Evolutionary conservation across 768 basidiomycete species (phyloP).

Genomic region (Steccherinum ochraceum): DNA sequence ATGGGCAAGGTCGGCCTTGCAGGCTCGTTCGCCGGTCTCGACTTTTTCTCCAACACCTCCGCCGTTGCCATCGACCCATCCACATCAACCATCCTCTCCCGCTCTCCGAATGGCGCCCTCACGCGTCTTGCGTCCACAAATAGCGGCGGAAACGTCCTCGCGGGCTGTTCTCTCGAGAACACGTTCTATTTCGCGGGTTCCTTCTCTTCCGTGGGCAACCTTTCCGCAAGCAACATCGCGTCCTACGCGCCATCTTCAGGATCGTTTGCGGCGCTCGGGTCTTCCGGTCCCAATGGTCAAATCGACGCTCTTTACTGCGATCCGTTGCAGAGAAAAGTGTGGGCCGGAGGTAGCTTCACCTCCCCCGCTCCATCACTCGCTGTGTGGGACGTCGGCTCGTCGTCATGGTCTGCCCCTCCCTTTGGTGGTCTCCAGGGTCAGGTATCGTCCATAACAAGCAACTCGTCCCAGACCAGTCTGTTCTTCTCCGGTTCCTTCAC

Average conservation of each 20-base stretch:
- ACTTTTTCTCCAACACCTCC: slow-evolving; percentile 57
- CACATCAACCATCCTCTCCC: slow-evolving; percentile 65
- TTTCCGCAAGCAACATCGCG: slow-evolving; percentile 63
- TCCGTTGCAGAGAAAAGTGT: slow-evolving; percentile 51
- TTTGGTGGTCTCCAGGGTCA: slow-evolving; percentile 78
- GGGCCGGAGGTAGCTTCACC: slow-evolving; percentile 75
- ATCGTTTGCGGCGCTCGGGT: slow-evolving; percentile 56
- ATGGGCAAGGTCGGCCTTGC: slow-evolving; percentile 91
- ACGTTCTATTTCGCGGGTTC: slow-evolving; percentile 78
- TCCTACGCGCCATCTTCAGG: slow-evolving; percentile 60
- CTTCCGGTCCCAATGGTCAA: slow-evolving; percentile 65
- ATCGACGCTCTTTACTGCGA: slow-evolving; percentile 81
- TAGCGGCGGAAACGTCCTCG: slow-evolving; percentile 65
- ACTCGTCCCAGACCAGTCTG: slow-evolving; percentile 63
- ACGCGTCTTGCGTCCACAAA: slow-evolving; percentile 72
- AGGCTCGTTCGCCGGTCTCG: slow-evolving; percentile 85
- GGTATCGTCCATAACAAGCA: slow-evolving; percentile 73
- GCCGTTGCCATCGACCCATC: slow-evolving; percentile 44
- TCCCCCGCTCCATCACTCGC: slow-evolving; percentile 65
- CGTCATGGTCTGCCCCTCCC: slow-evolving; percentile 69
- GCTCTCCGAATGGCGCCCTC: slow-evolving; percentile 59
- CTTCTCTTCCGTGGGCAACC: slow-evolving; percentile 66
- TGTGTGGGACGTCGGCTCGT: slow-evolving; percentile 56
- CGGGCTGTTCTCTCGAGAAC: slow-evolving; percentile 65
- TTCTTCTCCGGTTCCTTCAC: slow-evolving; percentile 89